These are phyloP conservation scores for Talaromyces sp. DNA, from an alignment of 2,329 filamentous ascomycete genomes.

Conservation along the genomic window DNA sequence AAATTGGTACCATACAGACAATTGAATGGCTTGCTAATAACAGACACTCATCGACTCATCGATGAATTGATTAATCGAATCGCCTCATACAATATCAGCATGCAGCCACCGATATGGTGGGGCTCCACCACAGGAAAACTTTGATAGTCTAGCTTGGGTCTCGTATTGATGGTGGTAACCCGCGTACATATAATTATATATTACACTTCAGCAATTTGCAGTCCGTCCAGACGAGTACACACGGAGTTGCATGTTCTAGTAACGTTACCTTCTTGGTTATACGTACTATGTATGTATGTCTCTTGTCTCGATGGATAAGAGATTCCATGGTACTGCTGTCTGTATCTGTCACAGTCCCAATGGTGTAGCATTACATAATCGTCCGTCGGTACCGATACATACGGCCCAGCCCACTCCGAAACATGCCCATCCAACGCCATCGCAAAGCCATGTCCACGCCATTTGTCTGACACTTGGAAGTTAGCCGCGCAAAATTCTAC, in stretches of 20 bases:
- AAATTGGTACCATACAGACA: neutral
- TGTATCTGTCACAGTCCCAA: no score
- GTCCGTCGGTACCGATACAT: neutral
- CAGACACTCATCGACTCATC: neutral
- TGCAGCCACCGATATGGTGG: conserved; percentile 1
- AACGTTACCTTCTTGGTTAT: neutral
- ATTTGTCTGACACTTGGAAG: neutral
- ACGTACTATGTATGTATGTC: neutral
- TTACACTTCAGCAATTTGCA: neutral
- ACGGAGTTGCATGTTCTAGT: neutral
- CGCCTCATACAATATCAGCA: neutral
- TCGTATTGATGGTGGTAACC: neutral
- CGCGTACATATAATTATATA: neutral
- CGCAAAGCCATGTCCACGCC: neutral
- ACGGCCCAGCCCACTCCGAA: conserved; percentile 9
- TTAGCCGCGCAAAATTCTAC: neutral
- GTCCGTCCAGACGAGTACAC: neutral
- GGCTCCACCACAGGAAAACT: neutral
- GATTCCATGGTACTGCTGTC: neutral
- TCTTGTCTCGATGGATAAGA: neutral
- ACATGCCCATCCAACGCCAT: conserved; percentile 4
- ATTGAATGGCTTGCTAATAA: neutral
- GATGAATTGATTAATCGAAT: neutral
- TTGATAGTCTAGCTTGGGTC: conserved; percentile 1
- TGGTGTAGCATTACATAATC: neutral